Evolutionary conservation across 2,329 filamentous ascomycete species (phyloP), one percentile per base, ranked within the genome.

Genomic region (Botrytis porri): DNA sequence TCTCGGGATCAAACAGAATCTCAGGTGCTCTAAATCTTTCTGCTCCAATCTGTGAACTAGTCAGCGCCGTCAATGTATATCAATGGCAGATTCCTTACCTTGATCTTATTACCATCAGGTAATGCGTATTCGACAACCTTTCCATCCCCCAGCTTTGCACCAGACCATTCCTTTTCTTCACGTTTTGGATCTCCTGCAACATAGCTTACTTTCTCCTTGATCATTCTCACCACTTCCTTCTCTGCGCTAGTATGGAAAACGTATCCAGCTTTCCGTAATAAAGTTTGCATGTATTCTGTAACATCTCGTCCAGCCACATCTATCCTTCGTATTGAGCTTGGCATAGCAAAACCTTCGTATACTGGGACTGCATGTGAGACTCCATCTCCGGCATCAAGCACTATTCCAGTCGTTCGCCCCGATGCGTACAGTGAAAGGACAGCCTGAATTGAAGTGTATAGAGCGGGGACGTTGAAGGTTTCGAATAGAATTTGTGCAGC

Each of bases 401-500:
- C 96, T 75, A 98, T 94, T 78, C 96, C 96, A 6, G 96, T 98
- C 37, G 96, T 98, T 78, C 96, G 92, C 35, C 96, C 96, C 72
- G 94, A 97, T 72, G 96, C 95, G 83, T 99, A 99, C 74, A 99
- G 86, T 64, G 95, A 98, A 73, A 99, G 89, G 32, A 98, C 95
- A 1, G 96, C 96, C 85, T 99, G 96, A 77, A 99, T 97, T 3
- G 95, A 98, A 72, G 94, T 97, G 84, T 98, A 97, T 63, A 98
- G 87, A 6, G 96, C 96, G 20, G 96, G 96, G 18, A 98, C 95
- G 81, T 98, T 98, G 87, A 98, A 98, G 3, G 95, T 97, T 84
- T 99, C 96, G 84, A 99, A 99, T 73, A 99, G 90, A 77, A 99
- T 97, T 83, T 99, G 96, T 60, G 96, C 96, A 57, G 96, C 96